Conservation (phyloP, 169 alveolate species). For the Eimeria mitis region DNA sequence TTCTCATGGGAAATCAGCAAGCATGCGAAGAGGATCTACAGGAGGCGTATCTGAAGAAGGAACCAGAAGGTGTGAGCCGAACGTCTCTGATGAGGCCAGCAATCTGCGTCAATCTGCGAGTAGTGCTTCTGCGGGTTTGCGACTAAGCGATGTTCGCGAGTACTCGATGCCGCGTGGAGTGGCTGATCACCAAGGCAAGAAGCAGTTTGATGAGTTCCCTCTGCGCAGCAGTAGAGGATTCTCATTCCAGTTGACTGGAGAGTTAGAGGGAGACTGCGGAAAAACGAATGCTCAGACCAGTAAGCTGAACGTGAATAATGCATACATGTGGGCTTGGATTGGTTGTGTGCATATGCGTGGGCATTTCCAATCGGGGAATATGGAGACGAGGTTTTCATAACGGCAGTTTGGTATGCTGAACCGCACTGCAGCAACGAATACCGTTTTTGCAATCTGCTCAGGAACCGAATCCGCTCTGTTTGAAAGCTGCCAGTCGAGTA, state of each 20-base stretch:
- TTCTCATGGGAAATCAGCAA: background rate
- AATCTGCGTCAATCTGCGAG: background rate
- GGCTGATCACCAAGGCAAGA: too few species aligned
- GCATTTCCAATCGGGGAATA: background rate
- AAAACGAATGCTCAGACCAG: background rate
- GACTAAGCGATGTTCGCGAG: too few species aligned
- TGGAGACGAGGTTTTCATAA: background rate
- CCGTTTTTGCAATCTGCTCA: background rate
- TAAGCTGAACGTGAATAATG: too few species aligned
- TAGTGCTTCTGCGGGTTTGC: too few species aligned
- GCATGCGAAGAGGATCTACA: background rate
- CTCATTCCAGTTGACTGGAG: background rate
- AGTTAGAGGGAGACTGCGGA: background rate
- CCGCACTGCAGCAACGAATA: background rate
- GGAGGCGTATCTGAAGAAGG: background rate
- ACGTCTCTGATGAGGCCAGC: background rate
- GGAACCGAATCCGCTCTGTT: background rate
- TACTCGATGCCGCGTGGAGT: too few species aligned
- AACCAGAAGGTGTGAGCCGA: background rate
- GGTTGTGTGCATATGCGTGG: too few species aligned
- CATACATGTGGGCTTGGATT: background rate
- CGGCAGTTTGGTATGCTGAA: background rate
- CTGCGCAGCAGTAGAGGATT: background rate
- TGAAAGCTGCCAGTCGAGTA: slow-evolving; percentile 2
- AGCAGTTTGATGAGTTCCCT: background rate